Evolutionary conservation across 2,329 filamentous ascomycete species (phyloP).

Genomic region (Phaeoacremonium minimum): DNA sequence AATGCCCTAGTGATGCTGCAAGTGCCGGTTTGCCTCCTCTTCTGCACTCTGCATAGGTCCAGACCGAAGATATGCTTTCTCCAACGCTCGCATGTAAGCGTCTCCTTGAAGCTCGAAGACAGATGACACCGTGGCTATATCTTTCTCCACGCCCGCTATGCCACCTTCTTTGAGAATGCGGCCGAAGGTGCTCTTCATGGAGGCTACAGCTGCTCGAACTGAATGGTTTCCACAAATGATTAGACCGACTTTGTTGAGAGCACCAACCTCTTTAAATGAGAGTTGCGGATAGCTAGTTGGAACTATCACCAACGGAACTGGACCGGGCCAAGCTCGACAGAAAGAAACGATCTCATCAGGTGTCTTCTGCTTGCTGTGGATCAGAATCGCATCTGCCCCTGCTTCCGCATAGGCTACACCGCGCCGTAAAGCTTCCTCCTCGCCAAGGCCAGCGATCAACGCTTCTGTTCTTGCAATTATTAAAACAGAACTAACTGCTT

Average conservation of each 20-base stretch:
- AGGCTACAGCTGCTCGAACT: background rate
- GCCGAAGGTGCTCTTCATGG: background rate
- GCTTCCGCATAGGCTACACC: too few relatives aligned
- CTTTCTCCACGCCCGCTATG: background rate
- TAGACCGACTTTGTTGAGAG: background rate
- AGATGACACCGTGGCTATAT: background rate
- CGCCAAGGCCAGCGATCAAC: too few relatives aligned
- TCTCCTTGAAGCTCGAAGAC: slow-evolving; percentile 1
- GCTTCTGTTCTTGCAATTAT: too few relatives aligned
- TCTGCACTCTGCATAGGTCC: too few relatives aligned
- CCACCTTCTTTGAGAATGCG: background rate
- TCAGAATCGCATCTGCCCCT: too few relatives aligned
- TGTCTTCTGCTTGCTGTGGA: too few relatives aligned
- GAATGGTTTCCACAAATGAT: slow-evolving; percentile 1
- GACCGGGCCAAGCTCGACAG: background rate
- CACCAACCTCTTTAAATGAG: background rate
- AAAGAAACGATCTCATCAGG: background rate
- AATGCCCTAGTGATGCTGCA: too few relatives aligned
- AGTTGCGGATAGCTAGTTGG: slow-evolving; percentile 1
- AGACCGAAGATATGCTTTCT: slow-evolving; percentile 5
- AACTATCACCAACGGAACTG: background rate
- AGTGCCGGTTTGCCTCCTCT: too few relatives aligned
- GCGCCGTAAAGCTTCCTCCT: too few relatives aligned
- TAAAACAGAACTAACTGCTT: too few relatives aligned
- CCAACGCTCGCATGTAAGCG: background rate